Evolutionary conservation across 1,139 yeast species (phyloP).

Genomic region (Pneumocystis canis): DNA sequence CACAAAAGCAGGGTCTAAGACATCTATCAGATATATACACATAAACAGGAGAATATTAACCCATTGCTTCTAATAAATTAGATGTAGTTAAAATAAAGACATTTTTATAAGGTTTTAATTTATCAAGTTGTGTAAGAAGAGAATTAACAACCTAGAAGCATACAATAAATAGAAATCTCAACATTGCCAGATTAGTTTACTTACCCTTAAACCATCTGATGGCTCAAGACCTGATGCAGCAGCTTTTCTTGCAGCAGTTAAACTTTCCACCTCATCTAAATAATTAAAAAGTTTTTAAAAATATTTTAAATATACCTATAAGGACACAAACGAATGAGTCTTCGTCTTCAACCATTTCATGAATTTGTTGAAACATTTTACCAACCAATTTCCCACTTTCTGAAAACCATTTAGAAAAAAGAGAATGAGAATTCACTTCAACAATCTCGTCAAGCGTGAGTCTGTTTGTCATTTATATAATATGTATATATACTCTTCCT

Average conservation of each 20-base stretch:
- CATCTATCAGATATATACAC: not conserved
- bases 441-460: constrained; percentile 9
- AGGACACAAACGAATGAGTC: constrained; percentile 15
- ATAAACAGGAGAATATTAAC: constrained; percentile 2
- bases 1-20: constrained; percentile 13
- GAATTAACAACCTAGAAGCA: constrained; percentile 14
- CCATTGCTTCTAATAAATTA: constrained; percentile 16
- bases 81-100: constrained; percentile 16
- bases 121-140: constrained; percentile 16
- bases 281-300: not conserved
- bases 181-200: not conserved
- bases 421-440: constrained; percentile 15
- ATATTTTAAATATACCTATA: constrained; percentile 8
- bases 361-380: constrained; percentile 14
- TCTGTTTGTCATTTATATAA: not conserved
- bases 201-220: constrained; percentile 13
- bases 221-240: constrained; percentile 15
- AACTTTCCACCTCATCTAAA: constrained; percentile 16
- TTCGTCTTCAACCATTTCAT: constrained; percentile 11
- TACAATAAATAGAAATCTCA: not conserved
- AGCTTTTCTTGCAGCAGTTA: constrained; percentile 14
- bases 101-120: constrained; percentile 12
- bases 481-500: not conserved
- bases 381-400: constrained; percentile 17
- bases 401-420: constrained; percentile 16